These are phyloP conservation scores for Clavispora vitiphila DNA, from an alignment of 805 yeast genomes.

Conservation along the genomic window DNA sequence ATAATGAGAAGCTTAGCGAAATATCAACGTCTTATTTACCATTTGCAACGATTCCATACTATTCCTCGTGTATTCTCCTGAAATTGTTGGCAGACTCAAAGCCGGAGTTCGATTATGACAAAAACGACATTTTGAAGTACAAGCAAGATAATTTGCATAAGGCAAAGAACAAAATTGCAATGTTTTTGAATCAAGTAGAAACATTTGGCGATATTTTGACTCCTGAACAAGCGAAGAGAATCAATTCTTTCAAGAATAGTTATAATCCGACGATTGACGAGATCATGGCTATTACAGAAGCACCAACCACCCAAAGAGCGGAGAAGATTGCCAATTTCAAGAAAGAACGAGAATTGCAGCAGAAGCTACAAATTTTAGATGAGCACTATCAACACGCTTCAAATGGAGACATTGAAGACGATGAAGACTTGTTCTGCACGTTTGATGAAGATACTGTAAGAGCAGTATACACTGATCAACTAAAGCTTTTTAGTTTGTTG, in stretches of 20 bases:
- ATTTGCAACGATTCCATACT: constrained; percentile 55
- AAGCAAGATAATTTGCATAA: constrained; percentile 23
- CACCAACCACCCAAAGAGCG: constrained; percentile 51
- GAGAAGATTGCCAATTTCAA: constrained; percentile 69
- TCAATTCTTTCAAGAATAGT: constrained; percentile 36
- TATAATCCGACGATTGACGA: constrained; percentile 41
- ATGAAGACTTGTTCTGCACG: constrained; percentile 20
- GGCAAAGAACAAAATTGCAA: constrained; percentile 40
- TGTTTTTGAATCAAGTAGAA: constrained; percentile 17
- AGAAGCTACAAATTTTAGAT: constrained; percentile 38
- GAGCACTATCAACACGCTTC: constrained; percentile 16
- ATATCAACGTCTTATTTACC: constrained; percentile 58
- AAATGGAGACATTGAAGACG: constrained; percentile 9
- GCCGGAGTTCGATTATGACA: neutral
- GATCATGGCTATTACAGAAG: constrained; percentile 15
- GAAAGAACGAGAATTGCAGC: constrained; percentile 49
- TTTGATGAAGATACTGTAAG: constrained; percentile 65
- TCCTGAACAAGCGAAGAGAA: constrained; percentile 28
- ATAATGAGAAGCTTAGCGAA: constrained; percentile 69
- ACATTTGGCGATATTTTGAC: constrained; percentile 27
- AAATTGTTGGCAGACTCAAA: constrained; percentile 7
- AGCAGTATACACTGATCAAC: constrained; percentile 49
- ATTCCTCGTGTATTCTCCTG: constrained; percentile 38
- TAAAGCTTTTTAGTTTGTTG: constrained; percentile 47
- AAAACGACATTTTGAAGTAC: constrained; percentile 14